Evolutionary conservation across 805 yeast genomes (phyloP).

Genomic region (Candida parachauliodes): DNA sequence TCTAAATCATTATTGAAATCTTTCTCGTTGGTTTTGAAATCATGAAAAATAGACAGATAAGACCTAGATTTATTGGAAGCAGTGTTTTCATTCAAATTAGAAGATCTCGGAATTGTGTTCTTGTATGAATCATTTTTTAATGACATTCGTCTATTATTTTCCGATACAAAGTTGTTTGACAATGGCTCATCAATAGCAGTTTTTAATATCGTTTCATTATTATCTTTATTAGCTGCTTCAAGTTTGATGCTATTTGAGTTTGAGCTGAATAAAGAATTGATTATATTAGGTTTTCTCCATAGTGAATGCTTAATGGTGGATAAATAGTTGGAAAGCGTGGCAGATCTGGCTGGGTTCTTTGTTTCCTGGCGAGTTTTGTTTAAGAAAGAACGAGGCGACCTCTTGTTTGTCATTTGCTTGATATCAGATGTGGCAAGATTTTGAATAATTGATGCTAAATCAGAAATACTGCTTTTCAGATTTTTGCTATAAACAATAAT

Average conservation of each 20-base stretch:
- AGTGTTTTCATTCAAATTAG: constrained; percentile 14
- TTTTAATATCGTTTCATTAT: too few species aligned
- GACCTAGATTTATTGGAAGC: constrained; percentile 10
- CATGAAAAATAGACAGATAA: constrained; percentile 18
- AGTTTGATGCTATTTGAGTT: background rate
- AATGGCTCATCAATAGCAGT: constrained; percentile 18
- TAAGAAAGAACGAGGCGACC: background rate
- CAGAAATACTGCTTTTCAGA: too few species aligned
- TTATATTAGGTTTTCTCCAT: background rate
- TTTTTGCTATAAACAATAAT: too few species aligned
- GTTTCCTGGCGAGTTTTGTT: background rate
- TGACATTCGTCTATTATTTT: constrained; percentile 27
- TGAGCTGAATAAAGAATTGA: background rate
- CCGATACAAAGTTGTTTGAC: constrained; percentile 20
- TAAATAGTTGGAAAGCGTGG: background rate
- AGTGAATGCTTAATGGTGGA: background rate
- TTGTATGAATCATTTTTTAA: constrained; percentile 15
- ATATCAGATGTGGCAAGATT: too few species aligned
- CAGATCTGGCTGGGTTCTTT: background rate
- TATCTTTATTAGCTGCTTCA: too few species aligned
- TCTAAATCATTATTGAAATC: constrained; percentile 24
- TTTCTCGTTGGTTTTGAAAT: constrained; percentile 16
- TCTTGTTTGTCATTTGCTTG: background rate
- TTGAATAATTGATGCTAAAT: too few species aligned
- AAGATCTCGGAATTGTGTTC: constrained; percentile 24